Base-by-base conservation (phyloP, 1,284 basidiomycete genomes). In the Trichosporon inkin region DNA sequence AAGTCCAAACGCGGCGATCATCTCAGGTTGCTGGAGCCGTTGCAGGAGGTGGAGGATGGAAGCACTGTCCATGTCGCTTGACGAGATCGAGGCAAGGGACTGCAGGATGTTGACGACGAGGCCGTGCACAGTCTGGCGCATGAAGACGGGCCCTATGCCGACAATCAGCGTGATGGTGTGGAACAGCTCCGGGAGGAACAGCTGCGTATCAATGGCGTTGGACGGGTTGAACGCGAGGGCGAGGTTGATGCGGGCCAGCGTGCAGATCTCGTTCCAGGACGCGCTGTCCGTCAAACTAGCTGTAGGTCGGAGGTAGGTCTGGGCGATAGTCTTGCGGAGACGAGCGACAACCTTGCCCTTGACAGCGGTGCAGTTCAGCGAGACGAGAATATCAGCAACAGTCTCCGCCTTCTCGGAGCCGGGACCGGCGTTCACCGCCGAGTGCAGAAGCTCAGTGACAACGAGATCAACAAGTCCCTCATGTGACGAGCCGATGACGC, bases 211-310 rank as follows among this genome's bases (percentile, higher is more conserved):
- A 17, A 82, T 80, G 2, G 84, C 79, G 35, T 86, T 82, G 49
- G 82, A 83, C 0, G 84, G 83, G 54, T 86, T 84, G 67, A 89
- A 87, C 41, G 86, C 84, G 17, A 89, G 84, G 8, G 87, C 82
- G 16, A 89, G 82, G 49, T 84, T 82, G 36, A 94, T 83, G 14
- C 90, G 85, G 36, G 88, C 82, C 35, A 93, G 80, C 1, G 87
- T 87, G 3, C 88, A 86, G 11, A 94, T 88, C 72, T 94, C 91
- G 62, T 83, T 85, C 89, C 90, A 94, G 62, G 87, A 85, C 1
- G 83, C 77, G 73, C 89, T 89, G 49, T 90, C 86, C 2, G 83
- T 80, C 2, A 93, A 81, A 11, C 82, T 82, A 56, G 77, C 80
- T 3, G 85, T 84, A 1, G 85, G 81, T 68, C 84, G 84, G 47